Evolutionary conservation across 257 asterid genomes (phyloP), one percentile per base, ranked within the genome.

Genomic region (Solanum ahanhuiri): DNA sequence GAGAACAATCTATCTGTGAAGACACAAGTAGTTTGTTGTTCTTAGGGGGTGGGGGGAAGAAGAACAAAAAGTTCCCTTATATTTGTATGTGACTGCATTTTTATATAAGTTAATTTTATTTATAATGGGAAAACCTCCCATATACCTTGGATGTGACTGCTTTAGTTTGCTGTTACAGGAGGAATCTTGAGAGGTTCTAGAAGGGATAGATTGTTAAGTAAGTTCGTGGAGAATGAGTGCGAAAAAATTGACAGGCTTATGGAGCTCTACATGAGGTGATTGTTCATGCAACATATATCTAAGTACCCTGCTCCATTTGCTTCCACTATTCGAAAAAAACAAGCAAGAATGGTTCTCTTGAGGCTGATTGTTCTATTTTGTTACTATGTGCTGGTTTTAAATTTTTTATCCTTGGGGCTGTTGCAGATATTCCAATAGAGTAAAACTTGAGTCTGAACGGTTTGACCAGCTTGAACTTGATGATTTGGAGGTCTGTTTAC

Each of bases 121-220:
- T 25, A 43, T 77, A 77, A 25, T 34, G 60, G 83, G 60, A 10
- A 15, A 25, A 77, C 51, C 83, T 77, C 25, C 64, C 23, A 3
- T 7, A 43, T 76, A 12, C 60, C 35, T 81, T 51, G 82, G 69
- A 75, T 43, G 66, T 51, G 34, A 70, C 67, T 48, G 37, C 28
- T 30, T 41, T 63, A 70, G 69, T 28, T 43, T 48, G 20, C 60
- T 70, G 67, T 64, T 73, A 31, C 93, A 97, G 98, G 98, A 87
- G 99, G 99, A 89, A 93, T 97, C 82, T 89, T 92, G 86, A 94
- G 99, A 92, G 99, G 99, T 85, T 95, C 99, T 87, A 94, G 98
- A 91, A 92, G 96, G 93, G 99, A 95, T 89, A 94, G 99, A 88
- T 87, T 95, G 89, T 89, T 97, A 64, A 92, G 97, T 89, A 97